phyloP scores from a whole-genome alignment of 441 rosid species.

The Populus hybrid region DNA sequence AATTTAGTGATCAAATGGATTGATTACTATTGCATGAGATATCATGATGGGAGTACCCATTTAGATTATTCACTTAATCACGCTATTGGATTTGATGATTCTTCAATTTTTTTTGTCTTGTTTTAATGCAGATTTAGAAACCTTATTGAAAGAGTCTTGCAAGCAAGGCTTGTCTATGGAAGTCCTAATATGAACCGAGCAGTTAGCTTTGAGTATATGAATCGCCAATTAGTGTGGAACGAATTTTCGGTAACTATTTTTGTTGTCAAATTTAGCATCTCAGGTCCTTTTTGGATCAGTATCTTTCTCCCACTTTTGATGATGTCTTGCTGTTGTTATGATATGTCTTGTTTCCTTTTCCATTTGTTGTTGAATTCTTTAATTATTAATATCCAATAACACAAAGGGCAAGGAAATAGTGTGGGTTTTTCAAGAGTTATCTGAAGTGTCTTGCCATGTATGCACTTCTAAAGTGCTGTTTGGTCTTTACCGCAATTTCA shows the following conservation, averaged over 20 bases:
- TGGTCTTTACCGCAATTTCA: not conserved
- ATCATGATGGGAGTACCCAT: not conserved
- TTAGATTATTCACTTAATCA: not conserved
- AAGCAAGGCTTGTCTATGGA: constrained; percentile 90
- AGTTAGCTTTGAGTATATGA: constrained; percentile 98
- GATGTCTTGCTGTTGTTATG: not conserved
- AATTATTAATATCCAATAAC: not conserved
- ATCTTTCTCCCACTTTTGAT: not conserved
- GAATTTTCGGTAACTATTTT: constrained; percentile 76
- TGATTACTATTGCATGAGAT: not conserved
- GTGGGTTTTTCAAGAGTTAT: not conserved
- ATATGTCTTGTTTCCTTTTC: not conserved
- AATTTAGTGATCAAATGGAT: not conserved
- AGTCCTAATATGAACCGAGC: constrained; percentile 90
- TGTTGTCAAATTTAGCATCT: constrained; percentile 3
- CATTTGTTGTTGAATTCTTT: not conserved
- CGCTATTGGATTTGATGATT: constrained; percentile 2
- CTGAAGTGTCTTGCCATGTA: not conserved
- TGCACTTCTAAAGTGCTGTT: not conserved
- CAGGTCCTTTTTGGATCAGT: not conserved
- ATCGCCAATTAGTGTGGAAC: constrained; percentile 97
- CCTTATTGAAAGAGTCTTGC: constrained; percentile 81
- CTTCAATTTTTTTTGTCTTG: constrained; percentile 1
- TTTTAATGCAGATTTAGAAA: constrained; percentile 70
- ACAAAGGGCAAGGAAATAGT: not conserved